Evolutionary conservation across 805 yeast genomes (phyloP).

Genomic region (Zygosaccharomyces lentus): DNA sequence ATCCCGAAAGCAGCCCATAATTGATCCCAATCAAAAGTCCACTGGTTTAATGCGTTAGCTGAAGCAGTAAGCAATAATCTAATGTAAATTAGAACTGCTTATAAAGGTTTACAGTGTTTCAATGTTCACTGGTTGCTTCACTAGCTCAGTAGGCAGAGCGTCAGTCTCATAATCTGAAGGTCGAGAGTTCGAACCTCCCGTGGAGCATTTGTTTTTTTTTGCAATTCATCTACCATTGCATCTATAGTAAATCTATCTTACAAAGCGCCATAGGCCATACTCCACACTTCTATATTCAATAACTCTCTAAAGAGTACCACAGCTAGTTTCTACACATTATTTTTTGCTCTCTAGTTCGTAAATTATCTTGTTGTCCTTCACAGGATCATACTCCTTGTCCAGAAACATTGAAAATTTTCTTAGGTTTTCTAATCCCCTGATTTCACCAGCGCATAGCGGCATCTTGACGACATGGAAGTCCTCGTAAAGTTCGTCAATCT

Average conservation of each 20-base stretch:
- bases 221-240: neutral
- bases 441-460: conserved; percentile 93
- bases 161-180: conserved; percentile 45
- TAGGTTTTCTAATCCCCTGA: conserved; percentile 85
- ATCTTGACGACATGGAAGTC: conserved; percentile 94
- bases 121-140: conserved; percentile 27
- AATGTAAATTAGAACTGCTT: neutral
- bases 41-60: too few species aligned
- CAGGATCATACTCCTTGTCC: conserved; percentile 71
- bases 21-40: too few species aligned
- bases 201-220: conserved; percentile 35
- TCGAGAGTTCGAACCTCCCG: conserved; percentile 44
- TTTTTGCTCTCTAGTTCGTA: conserved; percentile 36
- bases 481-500: conserved; percentile 93
- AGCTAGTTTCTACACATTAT: conserved; percentile 6
- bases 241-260: too few species aligned
- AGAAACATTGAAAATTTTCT: conserved; percentile 79
- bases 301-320: neutral
- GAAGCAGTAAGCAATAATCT: too few species aligned
- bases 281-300: neutral
- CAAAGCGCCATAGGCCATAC: neutral
- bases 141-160: conserved; percentile 46
- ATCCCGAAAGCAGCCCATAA: too few species aligned
- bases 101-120: neutral
- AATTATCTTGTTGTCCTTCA: conserved; percentile 41